These are phyloP conservation scores for Grigorovia humatica DNA, from an alignment of 805 yeast species.

Conservation along the genomic window DNA sequence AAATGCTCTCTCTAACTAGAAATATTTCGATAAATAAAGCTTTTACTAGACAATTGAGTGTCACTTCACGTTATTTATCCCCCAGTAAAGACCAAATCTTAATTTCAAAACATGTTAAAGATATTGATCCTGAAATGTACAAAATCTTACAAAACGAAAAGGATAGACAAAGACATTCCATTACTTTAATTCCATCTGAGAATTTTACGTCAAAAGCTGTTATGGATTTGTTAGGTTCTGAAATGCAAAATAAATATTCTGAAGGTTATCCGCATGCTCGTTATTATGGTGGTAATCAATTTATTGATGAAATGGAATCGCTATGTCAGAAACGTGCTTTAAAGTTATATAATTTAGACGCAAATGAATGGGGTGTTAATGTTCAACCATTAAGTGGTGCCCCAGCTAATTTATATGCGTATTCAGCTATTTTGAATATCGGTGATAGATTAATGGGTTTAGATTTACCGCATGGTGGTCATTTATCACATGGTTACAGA, in stretches of 20 bases:
- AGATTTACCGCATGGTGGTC: conserved; percentile 98
- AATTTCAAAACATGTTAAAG: conserved; percentile 52
- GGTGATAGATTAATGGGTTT: conserved; percentile 95
- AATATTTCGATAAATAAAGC: background rate
- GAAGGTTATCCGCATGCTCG: conserved; percentile 98
- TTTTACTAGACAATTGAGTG: conserved; percentile 3
- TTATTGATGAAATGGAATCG: conserved; percentile 82
- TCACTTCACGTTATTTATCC: conserved; percentile 1
- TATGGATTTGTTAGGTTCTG: conserved; percentile 88
- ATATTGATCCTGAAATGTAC: conserved; percentile 78
- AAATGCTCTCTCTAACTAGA: background rate
- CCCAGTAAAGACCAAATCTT: conserved; percentile 24
- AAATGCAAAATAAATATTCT: conserved; percentile 95
- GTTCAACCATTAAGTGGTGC: conserved; percentile 95
- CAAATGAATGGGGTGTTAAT: conserved; percentile 92
- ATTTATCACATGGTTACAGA: conserved; percentile 94
- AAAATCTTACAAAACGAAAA: conserved; percentile 67
- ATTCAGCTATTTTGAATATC: conserved; percentile 78
- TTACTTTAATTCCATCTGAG: conserved; percentile 89
- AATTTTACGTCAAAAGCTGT: conserved; percentile 94
- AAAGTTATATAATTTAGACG: conserved; percentile 64
- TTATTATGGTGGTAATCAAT: conserved; percentile 96
- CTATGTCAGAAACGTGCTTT: conserved; percentile 89
- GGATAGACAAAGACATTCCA: conserved; percentile 80
- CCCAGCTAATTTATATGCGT: conserved; percentile 90